Evolutionary conservation across 2,329 filamentous ascomycete species (phyloP).

Genomic region (Paracoccidioides brasiliensis): DNA sequence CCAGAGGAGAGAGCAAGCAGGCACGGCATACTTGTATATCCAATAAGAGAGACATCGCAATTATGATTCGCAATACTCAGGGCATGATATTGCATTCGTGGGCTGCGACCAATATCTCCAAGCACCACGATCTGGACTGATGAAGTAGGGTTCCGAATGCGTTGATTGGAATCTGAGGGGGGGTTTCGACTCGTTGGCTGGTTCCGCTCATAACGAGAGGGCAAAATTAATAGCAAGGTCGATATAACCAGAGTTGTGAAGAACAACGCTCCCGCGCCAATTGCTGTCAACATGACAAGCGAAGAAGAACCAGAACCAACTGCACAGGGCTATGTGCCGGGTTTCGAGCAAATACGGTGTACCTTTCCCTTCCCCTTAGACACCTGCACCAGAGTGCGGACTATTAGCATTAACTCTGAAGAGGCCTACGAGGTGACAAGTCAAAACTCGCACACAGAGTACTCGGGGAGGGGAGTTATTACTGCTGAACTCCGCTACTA

Average conservation of each 20-base stretch:
- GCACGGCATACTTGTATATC: slow-evolving; percentile 56
- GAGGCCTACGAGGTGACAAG: no score
- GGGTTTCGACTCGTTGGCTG: not conserved
- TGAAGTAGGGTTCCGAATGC: not conserved
- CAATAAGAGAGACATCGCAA: slow-evolving; percentile 69
- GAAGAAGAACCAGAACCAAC: not conserved
- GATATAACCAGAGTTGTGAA: not conserved
- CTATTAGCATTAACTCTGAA: no score
- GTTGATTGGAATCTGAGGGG: not conserved
- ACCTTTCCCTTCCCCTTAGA: no score
- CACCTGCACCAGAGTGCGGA: no score
- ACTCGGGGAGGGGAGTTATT: no score
- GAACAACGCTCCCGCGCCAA: not conserved
- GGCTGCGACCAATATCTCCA: slow-evolving; percentile 88
- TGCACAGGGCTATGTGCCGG: no score
- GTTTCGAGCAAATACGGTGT: no score
- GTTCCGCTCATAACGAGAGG: not conserved
- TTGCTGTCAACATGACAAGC: not conserved
- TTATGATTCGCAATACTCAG: slow-evolving; percentile 78
- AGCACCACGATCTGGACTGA: slow-evolving; percentile 57
- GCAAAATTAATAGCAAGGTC: not conserved
- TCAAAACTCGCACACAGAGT: no score
- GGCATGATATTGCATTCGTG: slow-evolving; percentile 97
- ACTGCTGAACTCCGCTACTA: no score
- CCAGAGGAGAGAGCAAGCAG: not conserved